These are phyloP conservation scores for Straminergon stramineum DNA, from an alignment of 225 moss, liverwort and hornwort genomes.

Conservation along the genomic window DNA sequence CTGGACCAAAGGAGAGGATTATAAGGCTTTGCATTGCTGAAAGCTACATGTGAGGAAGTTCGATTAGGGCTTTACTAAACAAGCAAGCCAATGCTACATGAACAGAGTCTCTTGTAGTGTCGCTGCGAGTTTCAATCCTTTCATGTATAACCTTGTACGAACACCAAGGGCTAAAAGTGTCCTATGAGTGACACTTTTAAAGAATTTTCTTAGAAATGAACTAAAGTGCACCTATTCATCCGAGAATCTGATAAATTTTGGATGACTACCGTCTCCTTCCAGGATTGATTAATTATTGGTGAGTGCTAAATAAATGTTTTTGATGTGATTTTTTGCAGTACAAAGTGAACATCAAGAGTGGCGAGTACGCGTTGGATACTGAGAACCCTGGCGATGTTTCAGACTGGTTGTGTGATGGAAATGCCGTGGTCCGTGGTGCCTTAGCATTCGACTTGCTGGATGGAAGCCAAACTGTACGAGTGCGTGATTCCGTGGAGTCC, in stretches of 20 bases:
- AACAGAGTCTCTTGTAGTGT: not conserved
- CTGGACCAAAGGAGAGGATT: not conserved
- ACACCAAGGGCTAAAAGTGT: not conserved
- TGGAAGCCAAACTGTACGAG: constrained; percentile 60
- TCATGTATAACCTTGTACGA: not conserved
- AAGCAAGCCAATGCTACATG: not conserved
- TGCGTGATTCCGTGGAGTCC: constrained; percentile 50
- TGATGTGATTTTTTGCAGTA: constrained; percentile 24
- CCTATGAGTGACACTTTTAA: too few relatives aligned
- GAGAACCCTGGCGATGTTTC: constrained; percentile 73
- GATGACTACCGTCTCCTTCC: too few relatives aligned
- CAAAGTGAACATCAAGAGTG: constrained; percentile 70
- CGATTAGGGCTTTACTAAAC: not conserved
- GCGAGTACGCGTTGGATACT: constrained; percentile 36
- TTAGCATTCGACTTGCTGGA: constrained; percentile 47
- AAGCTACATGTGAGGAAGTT: not conserved
- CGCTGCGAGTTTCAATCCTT: not conserved
- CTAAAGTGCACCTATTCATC: not conserved
- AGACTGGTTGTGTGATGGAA: constrained; percentile 70
- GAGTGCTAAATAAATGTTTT: not conserved
- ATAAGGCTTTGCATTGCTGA: not conserved
- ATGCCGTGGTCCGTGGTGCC: constrained; percentile 52
- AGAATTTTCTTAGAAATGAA: too few relatives aligned
- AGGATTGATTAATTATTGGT: not conserved
- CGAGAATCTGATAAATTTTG: not conserved